Base-by-base conservation (phyloP, 345 rosid species). In the Eutrema heterophyllum region DNA sequence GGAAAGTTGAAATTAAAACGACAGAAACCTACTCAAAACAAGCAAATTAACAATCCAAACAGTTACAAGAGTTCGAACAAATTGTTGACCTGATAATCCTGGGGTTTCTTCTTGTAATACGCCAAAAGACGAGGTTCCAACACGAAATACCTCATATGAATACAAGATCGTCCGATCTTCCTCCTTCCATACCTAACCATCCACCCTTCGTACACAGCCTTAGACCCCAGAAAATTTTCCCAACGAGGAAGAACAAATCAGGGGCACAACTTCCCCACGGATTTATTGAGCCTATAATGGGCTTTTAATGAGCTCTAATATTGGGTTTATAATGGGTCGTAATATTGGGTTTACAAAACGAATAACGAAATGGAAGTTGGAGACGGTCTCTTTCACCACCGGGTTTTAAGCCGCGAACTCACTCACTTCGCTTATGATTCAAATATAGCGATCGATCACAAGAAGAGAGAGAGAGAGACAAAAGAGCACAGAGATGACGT, bases 171-270 rank as follows among this genome's bases (percentile, higher is more conserved):
- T 16, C 97, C 99, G 84, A 94, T 94, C 88, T 86, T 94, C 79
- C 97, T 87, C 75, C 99, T 82, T 53, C 99, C 99, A 70, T 90
- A 96, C 84, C 99, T 83, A 76, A 96, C 98, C 99, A 92, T 96
- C 99, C 99, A 96, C 30, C 99, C 99, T 86, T 96, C 98, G 63
- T 92, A 96, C 43, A 92, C 89, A 29, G 88, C 95, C 82, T 92
- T 96, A 32, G 5, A 29, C 26, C 57, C 40, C 52, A 13, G 54
- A 64, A 45, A 4, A 30, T 13, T n/a, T n/a, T n/a, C n/a, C n/a
- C n/a, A n/a, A n/a, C n/a, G n/a, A n/a, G n/a, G n/a, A n/a, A n/a
- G n/a, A n/a, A n/a, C n/a, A n/a, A n/a, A n/a, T n/a, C n/a, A n/a
- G n/a, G n/a, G n/a, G n/a, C n/a, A n/a, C 5, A 26, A 12, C 27